Base-by-base conservation (phyloP, 208 protist species). In the Porcisia hertigi region DNA sequence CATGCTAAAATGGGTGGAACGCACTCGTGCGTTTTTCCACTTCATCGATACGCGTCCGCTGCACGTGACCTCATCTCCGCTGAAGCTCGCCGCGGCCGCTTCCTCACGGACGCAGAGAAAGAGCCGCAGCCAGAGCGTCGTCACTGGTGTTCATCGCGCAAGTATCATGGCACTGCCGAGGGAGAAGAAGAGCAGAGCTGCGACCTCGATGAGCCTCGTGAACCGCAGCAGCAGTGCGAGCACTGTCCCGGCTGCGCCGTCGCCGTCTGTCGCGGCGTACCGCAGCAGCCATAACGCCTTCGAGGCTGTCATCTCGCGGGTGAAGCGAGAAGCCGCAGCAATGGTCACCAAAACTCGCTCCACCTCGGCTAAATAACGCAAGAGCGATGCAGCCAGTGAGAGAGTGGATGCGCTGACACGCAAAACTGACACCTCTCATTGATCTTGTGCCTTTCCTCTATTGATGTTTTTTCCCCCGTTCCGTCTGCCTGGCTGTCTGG, bases 11-110 rank as follows among this genome's bases (percentile, higher is more conserved):
- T 94, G 90, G 90, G 83, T 76, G 7, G 79, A 81, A 52, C 76
- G 81, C 71, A 89, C 81, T 43, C 76, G 81, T 47, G 53, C 71
- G 16, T 95, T 95, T 64, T 95, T 95, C 74, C 70, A 84, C 73
- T 78, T 81, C 63, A 94, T 94, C 71, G 91, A 95, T 71, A 47
- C 80, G 30, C 79, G 87, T 8, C 79, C 84, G 6, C 41, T 95
- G 65, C 73, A 75, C n/a, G 43, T 92, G 8, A 82, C 83, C 23
- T 55, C 82, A 55, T 85, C 72, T 1, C 76, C 81, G 8, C 12
- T 52, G 71, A 80, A 82, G 73, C n/a, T 49, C 4, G 16, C 23
- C 49, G 20, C 71, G 2, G 9, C 71, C 5, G 43, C 58, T 12
- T 23, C 43, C 49, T 43, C 53, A 14, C 41, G 36, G 11, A 30